These are phyloP conservation scores for Thielaviopsis populi DNA, from an alignment of 2,329 filamentous ascomycete species.

Conservation along the genomic window DNA sequence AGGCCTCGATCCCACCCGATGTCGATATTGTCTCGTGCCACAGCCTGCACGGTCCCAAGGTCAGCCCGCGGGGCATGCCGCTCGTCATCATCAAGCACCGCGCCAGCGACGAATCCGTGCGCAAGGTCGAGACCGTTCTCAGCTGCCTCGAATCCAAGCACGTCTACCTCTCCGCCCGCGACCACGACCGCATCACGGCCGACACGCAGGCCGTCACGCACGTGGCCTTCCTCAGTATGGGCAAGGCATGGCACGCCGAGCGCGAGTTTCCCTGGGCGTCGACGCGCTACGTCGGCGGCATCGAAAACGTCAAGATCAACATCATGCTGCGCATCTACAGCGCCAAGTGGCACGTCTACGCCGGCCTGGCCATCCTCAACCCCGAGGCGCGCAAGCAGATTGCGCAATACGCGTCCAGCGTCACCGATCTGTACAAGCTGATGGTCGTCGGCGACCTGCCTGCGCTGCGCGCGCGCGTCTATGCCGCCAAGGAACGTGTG, in stretches of 20 bases:
- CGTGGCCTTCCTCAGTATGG: slow-evolving; percentile 93
- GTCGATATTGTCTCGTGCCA: slow-evolving; percentile 93
- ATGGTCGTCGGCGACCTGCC: slow-evolving; percentile 76
- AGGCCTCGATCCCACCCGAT: slow-evolving; percentile 71
- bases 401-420: slow-evolving; percentile 78
- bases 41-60: slow-evolving; percentile 83
- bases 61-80: slow-evolving; percentile 78
- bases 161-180: slow-evolving; percentile 70
- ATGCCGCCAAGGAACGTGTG: slow-evolving; percentile 49
- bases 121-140: slow-evolving; percentile 67
- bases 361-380: slow-evolving; percentile 90
- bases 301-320: slow-evolving; percentile 99
- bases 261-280: slow-evolving; percentile 95
- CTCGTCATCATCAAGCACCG: slow-evolving; percentile 90
- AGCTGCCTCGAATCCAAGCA: slow-evolving; percentile 72
- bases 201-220: slow-evolving; percentile 98
- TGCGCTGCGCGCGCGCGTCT: slow-evolving; percentile 60
- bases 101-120: slow-evolving; percentile 59
- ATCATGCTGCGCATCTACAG: slow-evolving; percentile 92
- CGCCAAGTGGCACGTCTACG: slow-evolving; percentile 99
- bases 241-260: slow-evolving; percentile 91
- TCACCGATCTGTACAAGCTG: slow-evolving; percentile 89
- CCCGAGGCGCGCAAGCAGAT: slow-evolving; percentile 87
- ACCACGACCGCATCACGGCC: slow-evolving; percentile 93
- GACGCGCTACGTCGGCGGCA: slow-evolving; percentile 86